phyloP scores from a whole-genome alignment of 176 grass and related monocot genomes.

The Aegilops speltoides region DNA sequence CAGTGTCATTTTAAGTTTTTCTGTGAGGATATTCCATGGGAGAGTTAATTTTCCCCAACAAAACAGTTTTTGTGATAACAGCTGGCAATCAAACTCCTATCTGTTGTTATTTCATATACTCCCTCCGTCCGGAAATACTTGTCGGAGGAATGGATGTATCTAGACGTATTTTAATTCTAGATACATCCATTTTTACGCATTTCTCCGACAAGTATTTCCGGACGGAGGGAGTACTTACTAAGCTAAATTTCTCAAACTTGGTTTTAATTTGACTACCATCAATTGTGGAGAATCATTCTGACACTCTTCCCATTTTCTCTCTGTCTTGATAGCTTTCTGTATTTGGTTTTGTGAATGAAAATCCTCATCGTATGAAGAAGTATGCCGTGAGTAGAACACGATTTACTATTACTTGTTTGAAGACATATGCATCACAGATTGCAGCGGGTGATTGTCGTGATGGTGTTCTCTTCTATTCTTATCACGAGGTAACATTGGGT shows the following conservation, averaged over 20 bases:
- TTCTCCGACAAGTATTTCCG: no score
- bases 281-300: constrained; percentile 17
- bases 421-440: constrained; percentile 73
- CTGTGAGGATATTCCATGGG: background rate
- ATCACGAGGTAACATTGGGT: constrained; percentile 68
- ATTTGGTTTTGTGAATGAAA: constrained; percentile 79
- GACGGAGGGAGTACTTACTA: background rate
- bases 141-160: no score
- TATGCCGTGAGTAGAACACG: constrained; percentile 62
- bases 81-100: constrained; percentile 11
- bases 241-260: background rate
- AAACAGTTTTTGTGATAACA: background rate
- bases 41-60: background rate
- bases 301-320: constrained; percentile 23
- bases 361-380: constrained; percentile 72
- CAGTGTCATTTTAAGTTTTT: background rate
- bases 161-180: no score
- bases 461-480: constrained; percentile 96
- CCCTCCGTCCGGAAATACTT: no score
- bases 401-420: constrained; percentile 93
- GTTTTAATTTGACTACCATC: constrained; percentile 14
- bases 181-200: no score
- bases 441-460: constrained; percentile 98
- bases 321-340: constrained; percentile 64
- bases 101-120: constrained; percentile 2